phyloP scores from a whole-genome alignment of 164 flowering plant species.

The Vitis rupestris region DNA sequence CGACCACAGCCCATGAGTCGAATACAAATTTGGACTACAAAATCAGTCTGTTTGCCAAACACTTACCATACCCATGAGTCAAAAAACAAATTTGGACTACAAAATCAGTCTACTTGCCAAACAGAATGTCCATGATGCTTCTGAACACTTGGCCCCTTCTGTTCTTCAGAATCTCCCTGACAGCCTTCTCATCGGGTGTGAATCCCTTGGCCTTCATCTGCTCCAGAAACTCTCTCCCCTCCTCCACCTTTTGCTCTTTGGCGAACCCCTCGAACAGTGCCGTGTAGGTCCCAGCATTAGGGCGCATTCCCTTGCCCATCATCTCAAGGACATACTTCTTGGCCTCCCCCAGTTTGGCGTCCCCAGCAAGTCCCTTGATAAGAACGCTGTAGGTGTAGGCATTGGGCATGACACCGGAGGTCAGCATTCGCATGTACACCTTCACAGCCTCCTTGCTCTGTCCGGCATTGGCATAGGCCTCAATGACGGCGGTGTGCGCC shows the following conservation, averaged over 20 bases:
- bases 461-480: slow-evolving; percentile 77
- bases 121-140: slow-evolving; percentile 52
- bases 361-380: slow-evolving; percentile 58
- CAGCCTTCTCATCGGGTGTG: slow-evolving; percentile 52
- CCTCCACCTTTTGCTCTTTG: slow-evolving; percentile 48
- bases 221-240: slow-evolving; percentile 55
- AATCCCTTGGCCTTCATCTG: slow-evolving; percentile 63
- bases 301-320: slow-evolving; percentile 65
- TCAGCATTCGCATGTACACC: slow-evolving; percentile 67
- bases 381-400: slow-evolving; percentile 74
- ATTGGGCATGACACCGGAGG: slow-evolving; percentile 73
- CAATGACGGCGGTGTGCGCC: slow-evolving; percentile 81
- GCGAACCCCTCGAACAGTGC: slow-evolving; percentile 62
- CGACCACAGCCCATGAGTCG: too few species aligned
- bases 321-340: slow-evolving; percentile 71
- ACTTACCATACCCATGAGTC: slow-evolving; percentile 4
- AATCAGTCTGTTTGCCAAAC: slow-evolving; percentile 34
- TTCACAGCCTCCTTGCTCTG: slow-evolving; percentile 64
- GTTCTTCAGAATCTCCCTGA: slow-evolving; percentile 48
- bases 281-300: slow-evolving; percentile 49
- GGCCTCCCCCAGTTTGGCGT: slow-evolving; percentile 43
- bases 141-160: slow-evolving; percentile 54
- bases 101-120: slow-evolving; percentile 26
- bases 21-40: slow-evolving; percentile 16
- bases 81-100: neutral